Base-by-base conservation (phyloP, 352 stramenopile species). In the Pythium myriotylum region DNA sequence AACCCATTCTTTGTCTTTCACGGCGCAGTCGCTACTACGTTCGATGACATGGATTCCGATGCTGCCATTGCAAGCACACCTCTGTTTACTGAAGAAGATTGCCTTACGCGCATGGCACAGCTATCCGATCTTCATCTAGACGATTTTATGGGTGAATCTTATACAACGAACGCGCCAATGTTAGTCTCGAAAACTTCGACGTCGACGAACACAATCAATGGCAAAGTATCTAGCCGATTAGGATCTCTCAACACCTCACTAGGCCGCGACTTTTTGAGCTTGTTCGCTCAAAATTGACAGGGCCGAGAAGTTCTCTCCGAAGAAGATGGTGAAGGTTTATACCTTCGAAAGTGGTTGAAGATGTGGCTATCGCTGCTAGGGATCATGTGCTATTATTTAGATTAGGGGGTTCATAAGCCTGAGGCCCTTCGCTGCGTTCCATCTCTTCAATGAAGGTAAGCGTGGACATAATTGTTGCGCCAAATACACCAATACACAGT, bases 401-500 rank as follows among this genome's bases (percentile, higher is more conserved):
- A 17, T 67, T 49, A 10, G 65, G 49, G 26, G 70, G 35, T 20
- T 39, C 49, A 7, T 40, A 59, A 13, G 26, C 63, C 23, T 5
- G 19, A 0, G 32, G 17, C 19, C 39, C 50, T 29, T 49, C 20
- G 43, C 23, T 61, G 2, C 43, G 51, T 16, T 58, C 19, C 24
- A 72, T 54, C 37, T 65, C 54, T 43, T 90, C 59, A n/a, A 87
- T 67, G 59, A 89, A 93, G 2, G 81, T 89, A 0, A 91, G 60
- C 19, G 84, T 88, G 65, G 81, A 91, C 81, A 93, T 91, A 47
- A 91, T 72, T 6, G 81, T 91, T 2, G 78, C 76, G 6, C 84
- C 84, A 59, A 93, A 93, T 0, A 91, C 66, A 0, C 70, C 76
- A 5, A 91, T 58, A 51, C 88, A 91, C 54, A 83, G 62, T 5